A percentile compares a stretch with the other conserved stretches of the same genome.
Evolutionary conservation across 345 rosid genomes (phyloP).

Genomic region (Hibiscus syriacus): DNA sequence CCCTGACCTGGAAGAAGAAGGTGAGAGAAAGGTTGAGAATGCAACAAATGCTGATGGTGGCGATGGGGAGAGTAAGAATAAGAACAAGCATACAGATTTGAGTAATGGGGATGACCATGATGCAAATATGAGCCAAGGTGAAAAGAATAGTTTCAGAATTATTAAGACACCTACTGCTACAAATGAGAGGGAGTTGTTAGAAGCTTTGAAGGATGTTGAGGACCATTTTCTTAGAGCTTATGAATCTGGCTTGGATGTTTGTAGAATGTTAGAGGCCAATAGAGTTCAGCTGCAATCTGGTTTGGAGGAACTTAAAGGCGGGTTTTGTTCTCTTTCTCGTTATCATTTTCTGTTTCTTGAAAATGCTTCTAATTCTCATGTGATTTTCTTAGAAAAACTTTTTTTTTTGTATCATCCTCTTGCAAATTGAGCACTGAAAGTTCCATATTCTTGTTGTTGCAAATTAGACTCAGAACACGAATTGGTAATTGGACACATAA

Average conservation of each 20-base stretch:
- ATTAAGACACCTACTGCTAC: conserved; percentile 13
- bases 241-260: conserved; percentile 40
- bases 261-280: conserved; percentile 38
- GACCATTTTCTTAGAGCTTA: conserved; percentile 32
- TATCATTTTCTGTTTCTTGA: neutral
- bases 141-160: conserved; percentile 16
- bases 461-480: neutral
- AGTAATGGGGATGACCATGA: conserved; percentile 2
- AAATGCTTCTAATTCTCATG: neutral
- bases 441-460: neutral
- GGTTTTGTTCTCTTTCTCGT: neutral
- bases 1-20: conserved; percentile 34
- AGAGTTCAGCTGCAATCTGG: conserved; percentile 27
- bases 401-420: neutral
- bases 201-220: conserved; percentile 34
- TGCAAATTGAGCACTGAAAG: neutral
- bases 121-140: conserved; percentile 5
- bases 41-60: conserved; percentile 6
- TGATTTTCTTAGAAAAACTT: neutral
- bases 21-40: conserved; percentile 14
- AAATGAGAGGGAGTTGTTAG: conserved; percentile 29
- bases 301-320: conserved; percentile 35
- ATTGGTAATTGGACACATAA: neutral
- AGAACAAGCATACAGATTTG: neutral
- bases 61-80: conserved; percentile 3